Evolutionary conservation across 2,329 filamentous ascomycete species (phyloP), one percentile per base, ranked within the genome.

Genomic region (Microdochium bolleyi): DNA sequence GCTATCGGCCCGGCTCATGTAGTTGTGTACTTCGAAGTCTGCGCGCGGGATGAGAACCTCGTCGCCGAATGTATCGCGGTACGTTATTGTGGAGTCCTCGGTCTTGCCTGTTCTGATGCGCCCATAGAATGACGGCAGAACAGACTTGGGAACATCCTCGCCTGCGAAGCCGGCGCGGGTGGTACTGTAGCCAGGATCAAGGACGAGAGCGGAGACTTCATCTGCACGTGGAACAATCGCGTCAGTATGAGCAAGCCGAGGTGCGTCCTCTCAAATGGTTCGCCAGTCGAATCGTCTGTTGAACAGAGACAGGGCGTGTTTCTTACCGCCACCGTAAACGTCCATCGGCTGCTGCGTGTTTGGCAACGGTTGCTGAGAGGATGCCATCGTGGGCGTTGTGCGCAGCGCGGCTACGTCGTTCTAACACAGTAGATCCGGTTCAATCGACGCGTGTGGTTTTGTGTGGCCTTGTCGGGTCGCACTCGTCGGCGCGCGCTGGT

Each of bases 161-260:
- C 95, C 94, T 13, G 95, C 95, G 66, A 97, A 99, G 54, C 94
- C 94, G 55, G 92, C 94, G 71, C 95, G 91, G 41, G 89, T 92
- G 61, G 84, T 87, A 65, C 88, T 89, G 74, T 91, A 96, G 56
- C 95, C 94, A 2, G 94, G 89, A 67, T 99, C 94, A 66, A 99
- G 89, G 37, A 99, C 89, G 61, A 99, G 88, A 51, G 95, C 95
- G 34, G 92, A 95, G 59, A 99, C 92, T 76, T 99, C 94, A 77
- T 99, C 94, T 96, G 63, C 54, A 54, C 51, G 52, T 54, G 54
- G 8, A 13, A 7, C n/a, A 19, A 19, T 16, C 19, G 51, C 24
- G 54, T 62, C 53, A 56, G 52, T 53, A 24, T 51, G 52, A 49
- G 27, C 37, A 49, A 48, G 34, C 34, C 48, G 48, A 48, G n/a